Evolutionary conservation across 306 rosid genomes (phyloP), one percentile per base, ranked within the genome.

Genomic region (Begonia loranthoides): DNA sequence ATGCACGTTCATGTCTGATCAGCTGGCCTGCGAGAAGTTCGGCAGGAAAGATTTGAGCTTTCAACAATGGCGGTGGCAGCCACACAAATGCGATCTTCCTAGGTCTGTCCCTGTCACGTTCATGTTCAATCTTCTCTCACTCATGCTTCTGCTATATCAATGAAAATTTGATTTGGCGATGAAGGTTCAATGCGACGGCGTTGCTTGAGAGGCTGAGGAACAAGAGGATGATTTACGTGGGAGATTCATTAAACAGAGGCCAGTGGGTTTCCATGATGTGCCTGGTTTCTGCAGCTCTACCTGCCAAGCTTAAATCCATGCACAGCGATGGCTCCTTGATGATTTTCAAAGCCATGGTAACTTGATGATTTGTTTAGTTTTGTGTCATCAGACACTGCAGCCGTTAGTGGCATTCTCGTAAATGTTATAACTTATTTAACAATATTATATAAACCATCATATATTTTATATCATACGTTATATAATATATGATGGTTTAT

Each of bases 261-360:
- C 95, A 85, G 72, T 90, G 97, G 97, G 81, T 82, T 64, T 90
- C 97, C 9, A 79, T 90, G 94, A 80, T 85, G 46, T 89, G 97
- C 57, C 79, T 89, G 49, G 58, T 82, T 8, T 83, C 80, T 15
- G 73, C 85, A 16, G 55, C 49, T 4, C 11, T 80, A 10, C 66
- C 78, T 13, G 45, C 70, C 19, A 14, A 55, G 4, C 64, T 72
- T 66, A 83, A 80, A 64, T 66, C 87, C 73, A 76, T 90, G 80
- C 75, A 55, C 28, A 61, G 65, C 52, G 78, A 80, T 72, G 95
- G 83, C 69, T 85, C 95, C 4, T 71, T 90, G 21, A 63, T 10
- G 58, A 66, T 66, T 63, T 90, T 85, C 74, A 90, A 64, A 52
- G 79, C 76, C 74, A 76, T 43, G 60, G 97, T 90, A 61, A 71